phyloP scores from a whole-genome alignment of 2,329 filamentous ascomycete genomes.

The Xylariales sp. region DNA sequence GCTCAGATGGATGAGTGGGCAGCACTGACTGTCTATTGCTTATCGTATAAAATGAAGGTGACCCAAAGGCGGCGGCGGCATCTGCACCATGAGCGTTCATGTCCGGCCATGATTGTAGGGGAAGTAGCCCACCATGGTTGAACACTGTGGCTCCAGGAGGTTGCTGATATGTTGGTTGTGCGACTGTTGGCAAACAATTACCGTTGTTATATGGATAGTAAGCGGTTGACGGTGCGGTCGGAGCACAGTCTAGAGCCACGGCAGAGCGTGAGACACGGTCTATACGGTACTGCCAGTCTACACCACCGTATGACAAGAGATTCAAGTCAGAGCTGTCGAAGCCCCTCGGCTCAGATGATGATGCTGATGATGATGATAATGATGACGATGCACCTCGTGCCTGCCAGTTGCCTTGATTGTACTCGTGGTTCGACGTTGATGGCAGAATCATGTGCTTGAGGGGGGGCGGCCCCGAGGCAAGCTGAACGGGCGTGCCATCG shows the following conservation, averaged over 20 bases:
- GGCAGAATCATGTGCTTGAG: conserved; percentile 80
- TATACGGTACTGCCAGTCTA: conserved; percentile 17
- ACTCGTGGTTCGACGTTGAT: conserved; percentile 33
- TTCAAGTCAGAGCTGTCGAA: conserved; percentile 15
- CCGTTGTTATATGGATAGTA: conserved; percentile 24
- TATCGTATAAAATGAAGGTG: conserved; percentile 28
- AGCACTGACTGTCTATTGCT: conserved; percentile 17
- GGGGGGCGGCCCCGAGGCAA: conserved; percentile 68
- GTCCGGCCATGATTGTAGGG: conserved; percentile 34
- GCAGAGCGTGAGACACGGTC: conserved; percentile 15
- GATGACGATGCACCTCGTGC: conserved; percentile 11
- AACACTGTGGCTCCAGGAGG: conserved; percentile 34
- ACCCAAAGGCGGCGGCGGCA: conserved; percentile 26
- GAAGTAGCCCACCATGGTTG: conserved; percentile 33
- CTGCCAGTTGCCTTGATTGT: conserved; percentile 15
- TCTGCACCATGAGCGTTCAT: conserved; percentile 28
- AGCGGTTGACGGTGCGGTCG: conserved; percentile 18
- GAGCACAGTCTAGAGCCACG: conserved; percentile 21
- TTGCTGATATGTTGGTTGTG: conserved; percentile 30
- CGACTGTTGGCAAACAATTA: conserved; percentile 23
- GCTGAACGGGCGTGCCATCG: conserved; percentile 74
- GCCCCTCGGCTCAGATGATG: conserved; percentile 3
- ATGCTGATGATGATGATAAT: too few species aligned
- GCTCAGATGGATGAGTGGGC: conserved; percentile 19
- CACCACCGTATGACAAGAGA: conserved; percentile 11